Evolutionary conservation across 2,329 filamentous ascomycete species (phyloP).

Genomic region (Pyrenophora graminea): DNA sequence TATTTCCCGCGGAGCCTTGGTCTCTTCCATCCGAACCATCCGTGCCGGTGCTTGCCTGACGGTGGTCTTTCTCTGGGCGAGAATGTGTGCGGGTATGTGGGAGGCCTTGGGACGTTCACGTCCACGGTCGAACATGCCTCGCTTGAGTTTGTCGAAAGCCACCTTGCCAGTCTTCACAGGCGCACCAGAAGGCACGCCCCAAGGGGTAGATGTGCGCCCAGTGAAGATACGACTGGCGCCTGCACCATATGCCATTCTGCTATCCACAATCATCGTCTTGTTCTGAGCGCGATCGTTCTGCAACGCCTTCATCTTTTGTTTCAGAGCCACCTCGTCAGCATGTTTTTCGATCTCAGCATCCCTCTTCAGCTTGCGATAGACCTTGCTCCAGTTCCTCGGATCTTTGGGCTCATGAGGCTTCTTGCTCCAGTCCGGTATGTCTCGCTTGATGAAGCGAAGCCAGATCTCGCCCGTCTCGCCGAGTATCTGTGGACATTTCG

Average conservation of each 20-base stretch:
- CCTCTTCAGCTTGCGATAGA: constrained; percentile 63
- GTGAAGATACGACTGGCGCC: constrained; percentile 23
- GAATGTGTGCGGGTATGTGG: constrained; percentile 35
- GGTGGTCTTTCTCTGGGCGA: constrained; percentile 28
- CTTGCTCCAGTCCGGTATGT: constrained; percentile 70
- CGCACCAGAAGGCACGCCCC: constrained; percentile 30
- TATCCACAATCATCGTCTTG: constrained; percentile 40
- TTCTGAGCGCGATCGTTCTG: constrained; percentile 37
- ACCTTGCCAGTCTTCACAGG: constrained; percentile 43
- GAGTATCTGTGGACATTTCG: constrained; percentile 74
- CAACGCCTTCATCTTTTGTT: constrained; percentile 37
- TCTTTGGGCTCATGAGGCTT: constrained; percentile 67
- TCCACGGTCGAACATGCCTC: constrained; percentile 41
- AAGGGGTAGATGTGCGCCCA: constrained; percentile 19
- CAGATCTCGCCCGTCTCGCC: constrained; percentile 74
- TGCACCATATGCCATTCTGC: constrained; percentile 29
- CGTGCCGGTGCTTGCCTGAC: constrained; percentile 37
- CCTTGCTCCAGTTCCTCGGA: constrained; percentile 73
- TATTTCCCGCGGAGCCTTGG: constrained; percentile 29
- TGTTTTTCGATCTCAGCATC: constrained; percentile 46
- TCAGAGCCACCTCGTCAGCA: constrained; percentile 38
- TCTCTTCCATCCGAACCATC: constrained; percentile 39
- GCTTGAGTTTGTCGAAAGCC: constrained; percentile 41
- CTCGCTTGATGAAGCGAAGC: constrained; percentile 75
- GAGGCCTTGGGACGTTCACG: constrained; percentile 36